Conservation (phyloP, 768 basidiomycete genomes). For the Hericium coralloides region DNA sequence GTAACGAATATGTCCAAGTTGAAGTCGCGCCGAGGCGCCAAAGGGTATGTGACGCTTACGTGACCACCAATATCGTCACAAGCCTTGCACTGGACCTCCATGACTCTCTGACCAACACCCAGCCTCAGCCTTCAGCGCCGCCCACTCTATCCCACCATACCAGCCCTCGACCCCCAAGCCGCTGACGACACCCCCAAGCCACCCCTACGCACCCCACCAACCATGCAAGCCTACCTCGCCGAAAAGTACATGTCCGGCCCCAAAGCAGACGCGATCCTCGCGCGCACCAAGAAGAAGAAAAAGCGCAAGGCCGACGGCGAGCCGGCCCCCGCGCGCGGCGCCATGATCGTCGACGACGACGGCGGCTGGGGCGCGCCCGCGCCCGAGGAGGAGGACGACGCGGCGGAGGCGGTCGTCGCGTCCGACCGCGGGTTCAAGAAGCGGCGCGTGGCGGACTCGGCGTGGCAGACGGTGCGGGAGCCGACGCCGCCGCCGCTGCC, state of each 20-base stretch:
- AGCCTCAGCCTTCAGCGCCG: no score
- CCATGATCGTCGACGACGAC: slow-evolving; percentile 53
- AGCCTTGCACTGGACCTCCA: no score
- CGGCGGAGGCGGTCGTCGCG: slow-evolving; percentile 57
- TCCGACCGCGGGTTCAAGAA: slow-evolving; percentile 74
- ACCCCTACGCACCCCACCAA: not conserved
- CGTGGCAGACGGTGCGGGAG: slow-evolving; percentile 63
- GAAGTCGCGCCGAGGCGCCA: no score
- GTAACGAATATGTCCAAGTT: no score
- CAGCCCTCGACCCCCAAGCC: no score
- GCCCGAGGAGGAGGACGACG: slow-evolving; percentile 47
- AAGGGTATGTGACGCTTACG: no score
- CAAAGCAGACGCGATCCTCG: slow-evolving; percentile 90
- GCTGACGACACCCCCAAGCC: not conserved
- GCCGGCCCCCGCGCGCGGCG: slow-evolving; percentile 16
- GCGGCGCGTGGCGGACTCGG: slow-evolving; percentile 51
- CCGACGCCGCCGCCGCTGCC: slow-evolving; percentile 42
- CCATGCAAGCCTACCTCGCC: slow-evolving; percentile 77
- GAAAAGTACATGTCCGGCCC: slow-evolving; percentile 94
- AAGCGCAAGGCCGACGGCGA: slow-evolving; percentile 49
- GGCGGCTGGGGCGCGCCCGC: slow-evolving; percentile 49
- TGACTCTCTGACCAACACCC: not conserved
- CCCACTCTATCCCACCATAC: no score
- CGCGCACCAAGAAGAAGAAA: slow-evolving; percentile 52
- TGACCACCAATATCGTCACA: no score